Evolutionary conservation across 371 early-diverging fungal species (phyloP).

Genomic region (Rhizopus microsporus): DNA sequence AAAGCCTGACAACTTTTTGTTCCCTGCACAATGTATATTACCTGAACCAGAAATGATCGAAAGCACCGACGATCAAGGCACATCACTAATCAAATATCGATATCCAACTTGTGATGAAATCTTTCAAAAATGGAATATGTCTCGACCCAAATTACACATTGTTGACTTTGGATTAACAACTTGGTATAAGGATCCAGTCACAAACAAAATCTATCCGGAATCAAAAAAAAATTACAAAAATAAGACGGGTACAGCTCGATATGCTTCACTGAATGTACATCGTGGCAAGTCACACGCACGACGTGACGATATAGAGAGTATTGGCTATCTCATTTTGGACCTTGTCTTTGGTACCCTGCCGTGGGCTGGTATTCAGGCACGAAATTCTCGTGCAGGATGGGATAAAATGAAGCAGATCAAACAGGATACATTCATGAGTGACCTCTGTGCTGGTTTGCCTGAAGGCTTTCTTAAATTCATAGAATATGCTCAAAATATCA

Average conservation of each 20-base stretch:
- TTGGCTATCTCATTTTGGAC: slow-evolving; percentile 63
- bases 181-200: slow-evolving; percentile 47
- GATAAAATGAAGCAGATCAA: slow-evolving; percentile 63
- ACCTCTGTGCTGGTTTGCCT: slow-evolving; percentile 60
- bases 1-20: slow-evolving; percentile 98
- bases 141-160: slow-evolving; percentile 35
- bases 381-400: slow-evolving; percentile 62
- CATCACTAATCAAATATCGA: slow-evolving; percentile 20
- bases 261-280: slow-evolving; percentile 64
- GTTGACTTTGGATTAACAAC: slow-evolving; percentile 63
- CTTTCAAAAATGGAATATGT: slow-evolving; percentile 25
- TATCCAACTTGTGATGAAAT: slow-evolving; percentile 29
- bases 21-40: slow-evolving; percentile 36
- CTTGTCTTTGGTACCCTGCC: slow-evolving; percentile 58
- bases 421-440: slow-evolving; percentile 50
- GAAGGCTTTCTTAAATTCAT: slow-evolving; percentile 59
- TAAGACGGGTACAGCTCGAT: slow-evolving; percentile 68
- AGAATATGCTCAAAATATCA: slow-evolving; percentile 77
- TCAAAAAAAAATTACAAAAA: slow-evolving; percentile 40
- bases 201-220: slow-evolving; percentile 49
- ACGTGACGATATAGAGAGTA: slow-evolving; percentile 64
- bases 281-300: slow-evolving; percentile 57
- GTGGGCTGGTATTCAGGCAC: slow-evolving; percentile 65
- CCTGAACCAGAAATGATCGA: slow-evolving; percentile 36
- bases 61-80: slow-evolving; percentile 18